Evolutionary conservation across 2,329 filamentous ascomycete genomes (phyloP), one percentile per base, ranked within the genome.

Genomic region (Aspergillus chevalieri): DNA sequence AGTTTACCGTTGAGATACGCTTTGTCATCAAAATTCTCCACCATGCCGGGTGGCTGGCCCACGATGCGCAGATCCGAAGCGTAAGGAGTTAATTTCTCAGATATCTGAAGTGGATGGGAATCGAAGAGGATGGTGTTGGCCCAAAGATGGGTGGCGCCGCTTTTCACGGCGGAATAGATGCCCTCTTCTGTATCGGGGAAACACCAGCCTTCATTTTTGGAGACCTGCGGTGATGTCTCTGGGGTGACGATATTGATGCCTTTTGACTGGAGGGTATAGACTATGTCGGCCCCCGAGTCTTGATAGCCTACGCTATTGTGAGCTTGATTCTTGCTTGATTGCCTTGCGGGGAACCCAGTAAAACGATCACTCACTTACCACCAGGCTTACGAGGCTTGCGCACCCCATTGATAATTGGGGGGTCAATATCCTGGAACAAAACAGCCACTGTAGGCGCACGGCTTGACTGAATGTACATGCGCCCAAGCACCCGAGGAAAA

Each of bases 21-120:
- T 56, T 81, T 80, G 57, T 79, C 75, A 50, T 79, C 76, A 55
- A 74, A 79, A 4, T 65, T 62, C 47, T 80, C 73, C 0, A 78
- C 74, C 6, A 76, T 58, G 3, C 65, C 54, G 0, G 76, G 75
- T 0, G 74, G 71, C 47, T 79, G 76, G 2, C 75, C 74, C 4
- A 78, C 58, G 0, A 79, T 58, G 4, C 55, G 39, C 15, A 42
- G 61, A 0, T 78, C 38, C 8, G 67, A 56, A 5, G 65, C 58
- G 38, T 65, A 58, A 6, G 55, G 42, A 1, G 58, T 55, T 6
- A 78, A 55, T 2, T 47, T 52, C 1, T 55, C 19, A 0, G 74
- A 77, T 0, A 52, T 65, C 49, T 80, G 76, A 0, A 79, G 62
- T 2, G 76, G 75, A 57, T 79, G 76, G 0, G 68, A 65, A 0